Conservation (phyloP, 208 protist genomes). For the Leptomonas seymouri region DNA sequence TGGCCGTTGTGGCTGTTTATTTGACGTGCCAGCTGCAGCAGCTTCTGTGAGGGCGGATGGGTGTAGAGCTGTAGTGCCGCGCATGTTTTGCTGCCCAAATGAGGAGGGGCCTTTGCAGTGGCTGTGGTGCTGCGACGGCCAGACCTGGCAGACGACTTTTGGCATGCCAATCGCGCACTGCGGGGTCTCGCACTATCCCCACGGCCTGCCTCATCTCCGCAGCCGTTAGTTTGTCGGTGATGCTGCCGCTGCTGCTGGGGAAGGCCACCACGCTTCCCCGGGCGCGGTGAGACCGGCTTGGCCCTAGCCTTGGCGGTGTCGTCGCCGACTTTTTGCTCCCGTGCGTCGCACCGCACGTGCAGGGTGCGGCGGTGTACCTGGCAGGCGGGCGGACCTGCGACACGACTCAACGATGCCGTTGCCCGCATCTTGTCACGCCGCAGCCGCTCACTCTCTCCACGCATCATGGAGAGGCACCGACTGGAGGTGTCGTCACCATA, state of each 20-base stretch:
- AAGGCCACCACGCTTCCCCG: neutral
- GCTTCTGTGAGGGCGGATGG: constrained; percentile 13
- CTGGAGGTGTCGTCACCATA: constrained; percentile 6
- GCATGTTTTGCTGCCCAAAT: constrained; percentile 1
- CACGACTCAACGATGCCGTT: neutral
- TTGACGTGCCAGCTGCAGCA: neutral
- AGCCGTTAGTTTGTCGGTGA: neutral
- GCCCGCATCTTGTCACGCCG: neutral
- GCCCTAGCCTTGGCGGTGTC: neutral
- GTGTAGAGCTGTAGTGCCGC: constrained; percentile 33
- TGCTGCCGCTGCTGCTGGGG: neutral
- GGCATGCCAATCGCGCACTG: constrained; percentile 6
- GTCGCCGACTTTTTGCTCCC: neutral
- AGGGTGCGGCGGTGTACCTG: constrained; percentile 29
- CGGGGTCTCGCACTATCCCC: neutral
- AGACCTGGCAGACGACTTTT: neutral
- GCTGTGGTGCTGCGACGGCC: constrained; percentile 11
- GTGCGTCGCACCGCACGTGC: constrained; percentile 10
- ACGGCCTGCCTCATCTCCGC: neutral
- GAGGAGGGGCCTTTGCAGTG: neutral
- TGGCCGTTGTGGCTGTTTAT: neutral
- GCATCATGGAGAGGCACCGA: constrained; percentile 3
- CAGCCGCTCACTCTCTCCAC: neutral
- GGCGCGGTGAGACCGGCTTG: neutral
- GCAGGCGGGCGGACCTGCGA: neutral